phyloP scores from a whole-genome alignment of 129 eudicot species.

The Centrapalus pauciflorus region DNA sequence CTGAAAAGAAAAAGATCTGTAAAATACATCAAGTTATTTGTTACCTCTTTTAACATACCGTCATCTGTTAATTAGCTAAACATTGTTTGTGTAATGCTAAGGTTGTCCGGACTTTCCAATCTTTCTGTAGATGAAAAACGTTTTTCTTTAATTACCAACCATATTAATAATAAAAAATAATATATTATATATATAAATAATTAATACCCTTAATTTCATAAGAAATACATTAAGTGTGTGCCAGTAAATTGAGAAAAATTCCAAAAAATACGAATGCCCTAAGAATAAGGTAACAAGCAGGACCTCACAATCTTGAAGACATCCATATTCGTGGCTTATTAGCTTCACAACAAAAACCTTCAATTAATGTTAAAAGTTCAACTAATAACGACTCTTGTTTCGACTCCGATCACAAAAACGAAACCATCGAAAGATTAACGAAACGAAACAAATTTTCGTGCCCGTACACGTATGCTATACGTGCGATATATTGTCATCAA shows the following conservation, averaged over 20 bases:
- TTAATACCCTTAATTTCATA: no score
- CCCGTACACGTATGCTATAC: constrained; percentile 53
- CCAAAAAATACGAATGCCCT: constrained; percentile 42
- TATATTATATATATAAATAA: no score
- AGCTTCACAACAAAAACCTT: constrained; percentile 20
- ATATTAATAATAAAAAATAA: no score
- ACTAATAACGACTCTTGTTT: constrained; percentile 24
- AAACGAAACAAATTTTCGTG: not conserved
- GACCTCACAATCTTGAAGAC: constrained; percentile 31
- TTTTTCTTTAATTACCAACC: no score
- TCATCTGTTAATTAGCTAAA: no score
- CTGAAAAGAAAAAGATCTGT: no score
- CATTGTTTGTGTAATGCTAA: no score
- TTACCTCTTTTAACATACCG: no score
- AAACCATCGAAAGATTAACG: not conserved
- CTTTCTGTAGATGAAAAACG: no score
- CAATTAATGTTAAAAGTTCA: constrained; percentile 45
- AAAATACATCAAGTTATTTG: no score
- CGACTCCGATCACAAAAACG: constrained; percentile 11
- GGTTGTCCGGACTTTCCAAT: no score
- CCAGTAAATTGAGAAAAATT: constrained; percentile 18
- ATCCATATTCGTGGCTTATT: constrained; percentile 21
- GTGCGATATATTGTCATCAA: constrained; percentile 13
- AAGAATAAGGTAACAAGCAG: constrained; percentile 34
- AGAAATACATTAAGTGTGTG: constrained; percentile 6